Base-by-base conservation (phyloP, 768 basidiomycete species). In the Tulasnella sp. region DNA sequence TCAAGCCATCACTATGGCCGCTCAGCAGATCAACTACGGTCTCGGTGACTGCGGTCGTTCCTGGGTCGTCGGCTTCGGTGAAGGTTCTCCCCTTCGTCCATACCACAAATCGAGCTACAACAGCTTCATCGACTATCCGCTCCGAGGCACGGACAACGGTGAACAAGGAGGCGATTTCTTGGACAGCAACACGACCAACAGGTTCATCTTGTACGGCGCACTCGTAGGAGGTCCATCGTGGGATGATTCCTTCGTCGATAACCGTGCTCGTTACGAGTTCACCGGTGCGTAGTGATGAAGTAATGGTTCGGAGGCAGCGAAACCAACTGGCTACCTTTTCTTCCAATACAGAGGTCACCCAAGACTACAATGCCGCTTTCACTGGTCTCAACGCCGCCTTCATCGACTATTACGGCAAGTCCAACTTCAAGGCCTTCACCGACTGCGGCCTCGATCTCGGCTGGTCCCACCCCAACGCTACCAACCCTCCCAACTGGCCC, bases 51-150 rank as follows among this genome's bases (percentile, higher is more conserved):
- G 73, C 44, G 73, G 73, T 20, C 73, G 73, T 7, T 74, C 73
- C n/a, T 74, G 73, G 73, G 73, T 74, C 73, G 73, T 74, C n/a
- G 73, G 73, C n/a, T 74, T 74, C 29, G 73, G 73, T 20, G 44
- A 74, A 35, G 73, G 44, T 20, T 74, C 73, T 23, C 73, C 73
- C 44, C 9, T 74, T 18, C 20, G 73, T 15, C 73, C 73, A 5
- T 74, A 74, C 73, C 73, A 74, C 73, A 74, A 74, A 20, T 74
- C 73, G 73, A 39, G 37, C 42, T 74, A 74, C 42, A 74, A 74
- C 44, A 74, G 73, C 73, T 74, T 74, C 73, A 74, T 74, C 51
- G 73, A 74, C 44, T 74, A 74, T n/a, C 73, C 73, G 16, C 20
- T 74, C 35, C 42, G 73, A 51, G 73, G 73, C 46, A 16, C 48